These are phyloP conservation scores for Tetramitus jugosus DNA, from an alignment of 208 protist genomes.

Conservation along the genomic window DNA sequence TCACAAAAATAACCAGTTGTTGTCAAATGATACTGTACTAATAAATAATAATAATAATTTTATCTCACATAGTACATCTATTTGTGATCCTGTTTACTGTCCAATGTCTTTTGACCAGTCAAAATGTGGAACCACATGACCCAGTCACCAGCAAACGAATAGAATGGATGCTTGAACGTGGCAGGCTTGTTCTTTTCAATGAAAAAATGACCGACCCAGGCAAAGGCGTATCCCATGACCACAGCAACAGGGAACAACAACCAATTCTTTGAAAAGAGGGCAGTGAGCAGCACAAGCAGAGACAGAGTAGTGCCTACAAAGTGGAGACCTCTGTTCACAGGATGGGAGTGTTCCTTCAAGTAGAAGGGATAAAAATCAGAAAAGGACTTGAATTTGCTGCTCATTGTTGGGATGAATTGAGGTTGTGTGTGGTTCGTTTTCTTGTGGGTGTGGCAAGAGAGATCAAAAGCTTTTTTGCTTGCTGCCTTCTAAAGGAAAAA, in stretches of 20 bases:
- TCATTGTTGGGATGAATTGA: no score
- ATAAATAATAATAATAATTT: no score
- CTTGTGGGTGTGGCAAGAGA: no score
- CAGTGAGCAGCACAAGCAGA: neutral
- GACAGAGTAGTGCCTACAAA: no score
- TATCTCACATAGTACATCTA: no score
- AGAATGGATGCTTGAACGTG: slow-evolving; percentile 40
- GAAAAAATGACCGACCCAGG: slow-evolving; percentile 42
- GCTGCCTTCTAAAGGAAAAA: no score
- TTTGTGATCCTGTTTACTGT: no score
- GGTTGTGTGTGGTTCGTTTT: no score
- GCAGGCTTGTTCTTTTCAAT: slow-evolving; percentile 45
- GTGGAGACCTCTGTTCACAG: neutral
- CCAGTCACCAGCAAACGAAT: slow-evolving; percentile 31
- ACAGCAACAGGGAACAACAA: neutral
- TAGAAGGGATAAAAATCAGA: neutral
- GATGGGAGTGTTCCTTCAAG: neutral
- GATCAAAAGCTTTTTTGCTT: no score
- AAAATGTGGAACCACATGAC: slow-evolving; percentile 37
- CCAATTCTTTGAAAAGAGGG: neutral
- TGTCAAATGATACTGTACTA: no score
- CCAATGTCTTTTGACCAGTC: neutral
- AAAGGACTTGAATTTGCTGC: neutral
- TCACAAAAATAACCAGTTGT: no score
- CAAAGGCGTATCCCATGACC: slow-evolving; percentile 6